Base-by-base conservation (phyloP, 2,329 filamentous ascomycete species). In the Diaporthe destruens region DNA sequence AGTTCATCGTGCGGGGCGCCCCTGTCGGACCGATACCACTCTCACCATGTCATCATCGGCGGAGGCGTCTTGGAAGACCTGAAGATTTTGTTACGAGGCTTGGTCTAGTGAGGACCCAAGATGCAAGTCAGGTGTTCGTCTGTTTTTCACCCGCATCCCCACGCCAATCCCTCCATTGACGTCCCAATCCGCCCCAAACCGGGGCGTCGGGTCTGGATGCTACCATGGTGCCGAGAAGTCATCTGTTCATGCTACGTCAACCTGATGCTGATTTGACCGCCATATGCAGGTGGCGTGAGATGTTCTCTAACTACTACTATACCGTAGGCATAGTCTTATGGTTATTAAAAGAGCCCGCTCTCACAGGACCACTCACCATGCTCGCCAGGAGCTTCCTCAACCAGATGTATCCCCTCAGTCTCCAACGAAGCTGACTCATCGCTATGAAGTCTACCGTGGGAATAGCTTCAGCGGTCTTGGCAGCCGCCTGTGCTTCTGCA, bases 41-140 rank as follows among this genome's bases (percentile, higher is more conserved):
- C 29, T 65, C 59, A 32, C 29, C 61, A 66, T 66, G 61, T 25
- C 61, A 66, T 66, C 61, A 66, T 53, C 61, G n/a, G 61, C 47
- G 61, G 47, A 66, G 47, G 61, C 32, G 61, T 25, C 32, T 66
- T 53, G 61, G 47, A 12, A 18, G 44, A 53, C 20, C 61, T 51
- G 59, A 65, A 51, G 59, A 49, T 51, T 51, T 7, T 51, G 32
- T 36, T 34, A 20, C 29, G 53, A 66, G 44, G 51, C 14, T n/a
- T 47, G n/a, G 61, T 66, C 61, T 66, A 53, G 61, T 39, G 47
- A 66, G 42, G 61, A 7, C 32, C 61, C 44, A 51, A 51, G 61
- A 32, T 32, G 25, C 61, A 65, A 51, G 44, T 51, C 44, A 65
- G 44, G 61, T 65, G 61, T 51, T 65, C 61, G 61, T 65, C 61